phyloP scores from a whole-genome alignment of 1,139 yeast genomes.

The Candida sp. region DNA sequence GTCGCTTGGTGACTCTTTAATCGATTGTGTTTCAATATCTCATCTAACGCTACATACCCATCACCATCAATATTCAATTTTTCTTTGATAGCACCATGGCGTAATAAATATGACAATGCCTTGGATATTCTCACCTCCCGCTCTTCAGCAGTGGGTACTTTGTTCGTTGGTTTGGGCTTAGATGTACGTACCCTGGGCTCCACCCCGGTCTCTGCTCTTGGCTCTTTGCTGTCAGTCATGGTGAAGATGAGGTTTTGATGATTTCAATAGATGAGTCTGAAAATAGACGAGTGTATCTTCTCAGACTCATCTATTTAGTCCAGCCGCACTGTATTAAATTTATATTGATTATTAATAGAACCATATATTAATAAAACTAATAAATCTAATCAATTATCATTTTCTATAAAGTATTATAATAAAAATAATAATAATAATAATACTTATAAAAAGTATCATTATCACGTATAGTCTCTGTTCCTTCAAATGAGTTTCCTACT shows the following conservation, averaged over 20 bases:
- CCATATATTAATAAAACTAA: no score
- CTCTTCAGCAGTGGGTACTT: constrained; percentile 8
- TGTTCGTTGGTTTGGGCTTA: background rate
- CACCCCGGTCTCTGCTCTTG: background rate
- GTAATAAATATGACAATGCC: constrained; percentile 66
- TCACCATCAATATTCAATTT: constrained; percentile 56
- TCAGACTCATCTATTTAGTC: background rate
- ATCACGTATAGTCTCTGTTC: no score
- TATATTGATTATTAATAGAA: no score
- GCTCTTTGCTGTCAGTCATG: background rate
- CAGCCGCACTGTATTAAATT: no score
- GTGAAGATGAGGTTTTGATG: background rate
- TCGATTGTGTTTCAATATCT: constrained; percentile 54
- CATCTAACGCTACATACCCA: constrained; percentile 62
- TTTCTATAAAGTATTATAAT: no score
- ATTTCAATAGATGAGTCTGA: no score
- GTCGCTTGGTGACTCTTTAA: constrained; percentile 56
- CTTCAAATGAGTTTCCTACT: no score
- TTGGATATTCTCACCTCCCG: constrained; percentile 65
- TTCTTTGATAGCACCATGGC: constrained; percentile 85
- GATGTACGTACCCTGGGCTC: no score
- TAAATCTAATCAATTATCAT: no score
- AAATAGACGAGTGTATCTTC: background rate
- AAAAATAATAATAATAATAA: no score
- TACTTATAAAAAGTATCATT: no score